phyloP scores from a whole-genome alignment of 495 filamentous ascomycete species.

The Glarea lozoyensis region DNA sequence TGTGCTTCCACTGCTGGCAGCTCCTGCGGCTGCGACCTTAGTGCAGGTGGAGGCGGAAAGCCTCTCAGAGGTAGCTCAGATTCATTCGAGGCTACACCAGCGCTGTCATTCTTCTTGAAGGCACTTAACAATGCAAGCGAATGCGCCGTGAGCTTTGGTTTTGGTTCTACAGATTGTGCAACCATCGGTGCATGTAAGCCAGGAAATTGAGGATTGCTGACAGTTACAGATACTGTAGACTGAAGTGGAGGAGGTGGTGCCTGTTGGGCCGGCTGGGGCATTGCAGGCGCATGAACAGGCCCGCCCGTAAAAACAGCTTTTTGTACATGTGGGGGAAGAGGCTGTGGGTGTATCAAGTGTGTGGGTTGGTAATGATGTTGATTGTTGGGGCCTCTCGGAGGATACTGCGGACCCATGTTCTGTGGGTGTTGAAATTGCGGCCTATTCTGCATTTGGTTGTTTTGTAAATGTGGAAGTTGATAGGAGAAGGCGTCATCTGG shows the following conservation, averaged over 20 bases:
- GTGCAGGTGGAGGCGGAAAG: constrained; percentile 3
- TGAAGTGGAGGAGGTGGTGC: constrained; percentile 17
- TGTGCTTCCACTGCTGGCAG: constrained; percentile 13
- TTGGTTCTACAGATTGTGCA: constrained; percentile 34
- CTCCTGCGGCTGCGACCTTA: constrained; percentile 13
- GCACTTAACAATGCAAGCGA: constrained; percentile 53
- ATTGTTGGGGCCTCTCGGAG: constrained; percentile 21
- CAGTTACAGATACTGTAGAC: background rate
- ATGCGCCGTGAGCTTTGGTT: constrained; percentile 52
- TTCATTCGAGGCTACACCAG: background rate
- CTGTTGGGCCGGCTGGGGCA: constrained; percentile 36
- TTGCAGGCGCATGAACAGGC: constrained; percentile 14
- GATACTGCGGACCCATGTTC: constrained; percentile 18
- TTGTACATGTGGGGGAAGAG: constrained; percentile 28
- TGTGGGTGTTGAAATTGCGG: constrained; percentile 10
- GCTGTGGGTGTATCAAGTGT: constrained; percentile 41
- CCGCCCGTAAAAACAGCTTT: constrained; percentile 22
- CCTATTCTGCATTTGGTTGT: background rate
- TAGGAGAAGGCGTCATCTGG: constrained; percentile 13
- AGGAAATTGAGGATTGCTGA: constrained; percentile 31
- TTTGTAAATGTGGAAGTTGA: constrained; percentile 7
- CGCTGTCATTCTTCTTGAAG: constrained; percentile 39
- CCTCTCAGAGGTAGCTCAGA: constrained; percentile 7
- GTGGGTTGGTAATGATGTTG: constrained; percentile 29
- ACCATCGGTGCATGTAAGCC: constrained; percentile 42